Percentiles rank a stretch among this genome's conserved stretches.
Evolutionary conservation across 78 protist genomes (phyloP).

Genomic region (Emiliania huxleyi): DNA sequence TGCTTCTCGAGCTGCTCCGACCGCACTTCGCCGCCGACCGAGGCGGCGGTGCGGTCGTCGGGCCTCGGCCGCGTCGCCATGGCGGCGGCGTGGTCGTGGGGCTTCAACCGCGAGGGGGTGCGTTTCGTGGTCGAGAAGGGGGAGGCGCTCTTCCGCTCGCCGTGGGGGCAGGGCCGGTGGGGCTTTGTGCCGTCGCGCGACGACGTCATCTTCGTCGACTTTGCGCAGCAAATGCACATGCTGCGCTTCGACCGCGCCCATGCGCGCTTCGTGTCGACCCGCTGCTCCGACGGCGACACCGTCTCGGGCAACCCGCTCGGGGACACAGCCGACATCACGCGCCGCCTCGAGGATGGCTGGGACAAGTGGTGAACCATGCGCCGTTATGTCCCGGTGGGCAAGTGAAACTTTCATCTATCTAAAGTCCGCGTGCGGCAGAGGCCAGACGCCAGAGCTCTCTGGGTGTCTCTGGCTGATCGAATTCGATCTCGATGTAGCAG

Average conservation of each 20-base stretch:
- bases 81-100: neutral
- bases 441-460: too few relatives aligned
- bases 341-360: neutral
- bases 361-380: neutral
- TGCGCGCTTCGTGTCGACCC: neutral
- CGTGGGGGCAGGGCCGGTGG: slow-evolving; percentile 15
- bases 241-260: neutral
- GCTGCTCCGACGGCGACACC: neutral
- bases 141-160: neutral
- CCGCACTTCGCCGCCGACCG: neutral
- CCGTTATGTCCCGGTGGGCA: too few relatives aligned
- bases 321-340: neutral
- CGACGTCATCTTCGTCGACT: neutral
- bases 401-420: too few relatives aligned
- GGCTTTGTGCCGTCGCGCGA: neutral
- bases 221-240: neutral
- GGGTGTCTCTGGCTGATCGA: too few relatives aligned
- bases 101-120: neutral
- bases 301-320: neutral
- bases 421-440: too few relatives aligned
- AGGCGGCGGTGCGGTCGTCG: neutral
- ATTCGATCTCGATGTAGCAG: too few relatives aligned
- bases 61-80: neutral
- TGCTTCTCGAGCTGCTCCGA: neutral
- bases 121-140: neutral